Evolutionary conservation across 352 stramenopile species (phyloP).

Genomic region (Globisporangium viniferum): DNA sequence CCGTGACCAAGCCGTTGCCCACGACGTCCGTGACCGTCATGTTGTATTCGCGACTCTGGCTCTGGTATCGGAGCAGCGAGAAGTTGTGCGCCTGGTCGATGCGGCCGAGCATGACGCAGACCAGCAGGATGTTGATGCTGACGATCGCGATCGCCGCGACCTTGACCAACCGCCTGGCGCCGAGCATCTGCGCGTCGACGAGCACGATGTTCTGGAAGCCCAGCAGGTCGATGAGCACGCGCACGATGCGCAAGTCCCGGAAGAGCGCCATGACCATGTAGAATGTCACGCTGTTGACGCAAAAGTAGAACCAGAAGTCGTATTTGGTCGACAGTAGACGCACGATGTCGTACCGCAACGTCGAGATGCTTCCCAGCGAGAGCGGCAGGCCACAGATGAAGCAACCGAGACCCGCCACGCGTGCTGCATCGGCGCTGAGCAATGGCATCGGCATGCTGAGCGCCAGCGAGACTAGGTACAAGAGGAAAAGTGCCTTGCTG

Average conservation of each 20-base stretch:
- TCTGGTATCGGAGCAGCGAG: constrained; percentile 19
- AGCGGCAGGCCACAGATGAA: constrained; percentile 17
- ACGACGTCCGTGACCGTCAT: constrained; percentile 22
- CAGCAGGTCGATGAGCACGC: constrained; percentile 26
- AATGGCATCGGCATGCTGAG: constrained; percentile 20
- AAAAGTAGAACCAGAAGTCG: constrained; percentile 28
- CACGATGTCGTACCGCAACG: too few relatives aligned
- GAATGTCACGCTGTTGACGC: constrained; percentile 13
- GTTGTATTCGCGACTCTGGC: constrained; percentile 10
- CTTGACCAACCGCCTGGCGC: constrained; percentile 10
- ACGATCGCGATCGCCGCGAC: constrained; percentile 16
- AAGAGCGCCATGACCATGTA: constrained; percentile 18
- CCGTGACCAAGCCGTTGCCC: constrained; percentile 24
- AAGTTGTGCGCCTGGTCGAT: constrained; percentile 22
- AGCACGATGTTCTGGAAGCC: constrained; percentile 33
- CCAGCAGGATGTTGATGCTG: constrained; percentile 18
- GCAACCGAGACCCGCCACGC: constrained; percentile 8
- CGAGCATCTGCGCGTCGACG: constrained; percentile 30
- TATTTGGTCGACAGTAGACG: too few relatives aligned
- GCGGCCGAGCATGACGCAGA: constrained; percentile 21
- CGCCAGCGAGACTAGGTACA: constrained; percentile 14
- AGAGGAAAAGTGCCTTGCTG: constrained; percentile 10
- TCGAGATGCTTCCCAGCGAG: too few relatives aligned
- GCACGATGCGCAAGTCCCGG: constrained; percentile 19
- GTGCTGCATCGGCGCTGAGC: constrained; percentile 14